Conservation (phyloP, 1,284 basidiomycete genomes). For the Ustilago tritici region DNA sequence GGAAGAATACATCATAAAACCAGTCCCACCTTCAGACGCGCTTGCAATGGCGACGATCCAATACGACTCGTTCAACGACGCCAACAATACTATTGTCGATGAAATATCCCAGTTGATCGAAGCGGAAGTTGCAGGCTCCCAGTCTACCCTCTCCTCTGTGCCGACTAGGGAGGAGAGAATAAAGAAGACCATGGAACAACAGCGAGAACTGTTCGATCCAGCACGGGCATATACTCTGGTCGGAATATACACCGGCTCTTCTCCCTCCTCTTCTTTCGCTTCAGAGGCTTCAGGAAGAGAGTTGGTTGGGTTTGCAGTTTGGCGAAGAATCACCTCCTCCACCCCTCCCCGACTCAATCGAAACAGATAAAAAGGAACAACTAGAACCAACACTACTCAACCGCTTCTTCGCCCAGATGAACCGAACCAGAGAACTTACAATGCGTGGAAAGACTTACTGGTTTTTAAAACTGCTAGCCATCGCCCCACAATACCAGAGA, state of each 20-base stretch:
- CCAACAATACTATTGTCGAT: neutral
- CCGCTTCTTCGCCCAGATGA: conserved; percentile 28
- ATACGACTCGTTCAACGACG: neutral
- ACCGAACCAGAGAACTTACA: conserved; percentile 6
- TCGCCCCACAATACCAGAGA: conserved; percentile 24
- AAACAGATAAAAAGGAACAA: conserved; percentile 1
- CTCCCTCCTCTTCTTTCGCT: neutral
- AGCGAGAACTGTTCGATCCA: neutral
- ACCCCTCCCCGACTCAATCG: neutral
- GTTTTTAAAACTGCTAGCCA: conserved; percentile 30
- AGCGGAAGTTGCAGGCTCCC: neutral
- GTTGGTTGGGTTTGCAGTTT: conserved; percentile 13
- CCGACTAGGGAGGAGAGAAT: neutral
- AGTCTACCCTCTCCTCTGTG: neutral
- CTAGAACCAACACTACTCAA: conserved; percentile 9
- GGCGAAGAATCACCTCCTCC: neutral
- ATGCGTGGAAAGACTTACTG: conserved; percentile 24
- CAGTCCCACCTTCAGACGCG: neutral
- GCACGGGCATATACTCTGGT: neutral
- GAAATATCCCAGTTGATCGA: neutral
- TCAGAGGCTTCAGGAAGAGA: neutral
- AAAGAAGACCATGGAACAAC: neutral
- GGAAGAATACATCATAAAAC: neutral
- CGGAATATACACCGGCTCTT: neutral
- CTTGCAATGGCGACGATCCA: neutral